Conservation (phyloP, 1,139 yeast species). For the Geotrichum restrictum region DNA sequence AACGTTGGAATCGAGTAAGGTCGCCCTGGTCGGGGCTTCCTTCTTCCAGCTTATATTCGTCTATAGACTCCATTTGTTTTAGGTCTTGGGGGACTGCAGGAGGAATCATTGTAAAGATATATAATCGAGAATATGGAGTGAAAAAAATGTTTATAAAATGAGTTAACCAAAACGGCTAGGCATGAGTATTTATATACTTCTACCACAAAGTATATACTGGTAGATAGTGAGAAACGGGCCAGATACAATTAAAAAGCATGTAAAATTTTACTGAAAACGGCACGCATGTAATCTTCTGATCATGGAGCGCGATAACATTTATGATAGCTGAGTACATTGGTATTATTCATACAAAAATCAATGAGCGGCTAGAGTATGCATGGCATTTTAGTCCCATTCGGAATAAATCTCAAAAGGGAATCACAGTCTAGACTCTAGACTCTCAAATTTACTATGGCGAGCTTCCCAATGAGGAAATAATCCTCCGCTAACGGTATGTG, state of each 20-base stretch:
- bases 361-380: too few species aligned
- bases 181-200: neutral
- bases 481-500: neutral
- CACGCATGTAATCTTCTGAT: too few species aligned
- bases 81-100: neutral
- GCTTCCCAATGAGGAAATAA: neutral
- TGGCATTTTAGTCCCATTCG: too few species aligned
- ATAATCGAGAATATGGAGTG: neutral
- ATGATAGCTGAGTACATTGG: too few species aligned
- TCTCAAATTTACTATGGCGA: neutral
- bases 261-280: too few species aligned
- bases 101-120: neutral
- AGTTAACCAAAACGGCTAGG: neutral
- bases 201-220: too few species aligned
- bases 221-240: too few species aligned
- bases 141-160: neutral
- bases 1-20: constrained; percentile 26
- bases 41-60: constrained; percentile 48
- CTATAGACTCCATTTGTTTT: constrained; percentile 42
- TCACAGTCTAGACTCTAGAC: neutral
- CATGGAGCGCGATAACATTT: too few species aligned
- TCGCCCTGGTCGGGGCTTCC: constrained; percentile 35
- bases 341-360: too few species aligned
- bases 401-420: neutral
- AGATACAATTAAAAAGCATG: too few species aligned